phyloP scores from a whole-genome alignment of 2,329 filamentous ascomycete species.

The Blastomyces percursus region DNA sequence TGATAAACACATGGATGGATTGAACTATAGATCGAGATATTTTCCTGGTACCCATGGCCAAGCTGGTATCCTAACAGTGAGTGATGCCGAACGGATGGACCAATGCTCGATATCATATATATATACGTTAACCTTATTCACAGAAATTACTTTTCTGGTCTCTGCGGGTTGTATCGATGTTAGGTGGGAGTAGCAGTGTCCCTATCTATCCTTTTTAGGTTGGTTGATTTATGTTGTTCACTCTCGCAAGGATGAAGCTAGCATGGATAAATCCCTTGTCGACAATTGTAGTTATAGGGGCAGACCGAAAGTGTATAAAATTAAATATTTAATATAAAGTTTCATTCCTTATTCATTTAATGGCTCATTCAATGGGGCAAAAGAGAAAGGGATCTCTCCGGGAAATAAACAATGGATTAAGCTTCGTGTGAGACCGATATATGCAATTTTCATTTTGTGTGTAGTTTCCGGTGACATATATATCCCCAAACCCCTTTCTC shows the following conservation, averaged over 20 bases:
- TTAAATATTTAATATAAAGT: neutral
- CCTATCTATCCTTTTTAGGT: too few relatives aligned
- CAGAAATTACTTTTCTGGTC: neutral
- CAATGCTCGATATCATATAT: too few relatives aligned
- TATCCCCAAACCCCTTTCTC: neutral
- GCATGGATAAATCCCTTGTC: neutral
- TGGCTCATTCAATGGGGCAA: neutral
- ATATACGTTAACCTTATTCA: neutral
- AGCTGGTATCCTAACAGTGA: neutral
- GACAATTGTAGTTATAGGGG: neutral
- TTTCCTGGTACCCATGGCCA: neutral
- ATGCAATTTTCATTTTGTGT: neutral
- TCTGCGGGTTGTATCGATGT: neutral
- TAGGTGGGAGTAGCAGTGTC: too few relatives aligned
- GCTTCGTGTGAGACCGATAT: neutral
- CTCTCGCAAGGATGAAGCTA: neutral
- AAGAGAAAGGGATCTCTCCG: too few relatives aligned
- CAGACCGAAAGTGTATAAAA: neutral
- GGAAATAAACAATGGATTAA: neutral
- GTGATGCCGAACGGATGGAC: too few relatives aligned
- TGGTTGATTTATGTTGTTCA: too few relatives aligned
- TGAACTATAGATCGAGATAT: neutral
- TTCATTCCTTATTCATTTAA: neutral
- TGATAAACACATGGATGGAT: neutral
- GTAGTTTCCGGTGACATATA: neutral